A percentile compares a stretch with the other conserved stretches of the same genome.
Conservation (phyloP, 257 asterid genomes). For the Anisodus tanguticus region DNA sequence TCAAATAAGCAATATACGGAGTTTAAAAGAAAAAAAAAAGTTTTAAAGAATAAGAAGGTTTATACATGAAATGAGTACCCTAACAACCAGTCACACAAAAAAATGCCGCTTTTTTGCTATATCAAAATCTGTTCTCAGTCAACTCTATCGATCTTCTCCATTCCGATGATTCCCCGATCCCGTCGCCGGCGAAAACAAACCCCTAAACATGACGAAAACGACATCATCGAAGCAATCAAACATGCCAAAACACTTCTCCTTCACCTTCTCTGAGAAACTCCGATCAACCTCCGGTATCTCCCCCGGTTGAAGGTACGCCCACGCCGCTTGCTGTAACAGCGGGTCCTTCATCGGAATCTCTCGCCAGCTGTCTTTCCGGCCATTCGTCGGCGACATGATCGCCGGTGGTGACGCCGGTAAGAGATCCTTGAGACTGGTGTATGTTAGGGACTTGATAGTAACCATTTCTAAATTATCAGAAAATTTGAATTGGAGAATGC, state of each 20-base stretch:
- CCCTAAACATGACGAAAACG: conserved; percentile 39
- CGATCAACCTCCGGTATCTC: conserved; percentile 41
- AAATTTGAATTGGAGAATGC: conserved; percentile 21
- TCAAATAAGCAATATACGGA: neutral
- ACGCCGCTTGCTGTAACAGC: conserved; percentile 78
- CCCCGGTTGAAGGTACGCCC: conserved; percentile 90
- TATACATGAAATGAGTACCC: neutral
- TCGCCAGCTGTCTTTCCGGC: conserved; percentile 55
- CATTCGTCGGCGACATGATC: conserved; percentile 32
- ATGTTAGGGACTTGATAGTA: conserved; percentile 22
- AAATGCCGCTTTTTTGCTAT: neutral
- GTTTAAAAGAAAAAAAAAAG: neutral
- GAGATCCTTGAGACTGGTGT: conserved; percentile 74
- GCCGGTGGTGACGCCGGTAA: conserved; percentile 48
- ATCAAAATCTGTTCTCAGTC: conserved; percentile 30
- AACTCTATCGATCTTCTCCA: conserved; percentile 31
- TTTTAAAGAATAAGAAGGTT: neutral
- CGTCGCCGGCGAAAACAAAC: conserved; percentile 20
- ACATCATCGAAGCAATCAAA: conserved; percentile 60
- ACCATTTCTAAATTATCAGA: conserved; percentile 40
- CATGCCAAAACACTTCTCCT: conserved; percentile 42
- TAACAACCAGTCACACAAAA: neutral
- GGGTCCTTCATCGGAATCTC: conserved; percentile 88
- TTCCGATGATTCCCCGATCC: neutral
- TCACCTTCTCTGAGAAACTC: conserved; percentile 30